Conservation (phyloP, 2,329 filamentous ascomycete species). For the Aspergillus sp. region DNA sequence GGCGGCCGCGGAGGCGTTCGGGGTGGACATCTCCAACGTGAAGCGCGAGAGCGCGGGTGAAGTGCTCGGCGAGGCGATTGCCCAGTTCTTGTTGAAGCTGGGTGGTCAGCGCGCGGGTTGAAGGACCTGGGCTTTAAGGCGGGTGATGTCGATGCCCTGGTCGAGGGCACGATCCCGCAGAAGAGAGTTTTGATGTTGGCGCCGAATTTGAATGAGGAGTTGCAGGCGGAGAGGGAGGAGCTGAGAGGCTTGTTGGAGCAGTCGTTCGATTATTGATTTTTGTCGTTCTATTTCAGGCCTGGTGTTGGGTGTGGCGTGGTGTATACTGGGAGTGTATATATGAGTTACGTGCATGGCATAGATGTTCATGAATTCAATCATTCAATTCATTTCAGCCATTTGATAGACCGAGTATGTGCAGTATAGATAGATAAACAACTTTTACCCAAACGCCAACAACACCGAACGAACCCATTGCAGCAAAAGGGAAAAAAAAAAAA, state of each 20-base stretch:
- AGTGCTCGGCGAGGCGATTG: constrained; percentile 73
- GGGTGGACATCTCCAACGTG: constrained; percentile 78
- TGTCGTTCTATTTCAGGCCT: neutral
- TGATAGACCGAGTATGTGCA: too few species aligned
- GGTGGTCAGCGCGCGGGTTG: constrained; percentile 82
- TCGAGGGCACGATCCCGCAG: constrained; percentile 93
- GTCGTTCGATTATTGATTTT: constrained; percentile 44
- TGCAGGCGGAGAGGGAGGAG: constrained; percentile 64
- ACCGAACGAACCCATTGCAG: neutral
- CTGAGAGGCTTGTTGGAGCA: constrained; percentile 61
- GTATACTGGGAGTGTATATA: too few species aligned
- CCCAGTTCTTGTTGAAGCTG: constrained; percentile 69
- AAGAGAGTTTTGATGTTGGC: constrained; percentile 83
- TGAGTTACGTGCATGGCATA: too few species aligned
- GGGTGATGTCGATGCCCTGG: constrained; percentile 69
- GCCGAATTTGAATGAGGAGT: constrained; percentile 64
- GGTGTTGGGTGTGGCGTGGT: too few species aligned
- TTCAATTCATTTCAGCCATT: too few species aligned
- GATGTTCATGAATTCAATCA: too few species aligned
- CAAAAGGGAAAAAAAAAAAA: neutral
- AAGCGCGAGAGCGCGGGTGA: constrained; percentile 86
- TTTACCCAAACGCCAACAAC: neutral
- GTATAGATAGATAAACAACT: neutral
- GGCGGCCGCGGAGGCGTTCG: constrained; percentile 80
- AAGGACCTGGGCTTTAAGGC: constrained; percentile 71